Percentiles rank a stretch among this genome's conserved stretches.
Evolutionary conservation across 2,329 filamentous ascomycete species (phyloP).

Genomic region (Aspergillus latus): DNA sequence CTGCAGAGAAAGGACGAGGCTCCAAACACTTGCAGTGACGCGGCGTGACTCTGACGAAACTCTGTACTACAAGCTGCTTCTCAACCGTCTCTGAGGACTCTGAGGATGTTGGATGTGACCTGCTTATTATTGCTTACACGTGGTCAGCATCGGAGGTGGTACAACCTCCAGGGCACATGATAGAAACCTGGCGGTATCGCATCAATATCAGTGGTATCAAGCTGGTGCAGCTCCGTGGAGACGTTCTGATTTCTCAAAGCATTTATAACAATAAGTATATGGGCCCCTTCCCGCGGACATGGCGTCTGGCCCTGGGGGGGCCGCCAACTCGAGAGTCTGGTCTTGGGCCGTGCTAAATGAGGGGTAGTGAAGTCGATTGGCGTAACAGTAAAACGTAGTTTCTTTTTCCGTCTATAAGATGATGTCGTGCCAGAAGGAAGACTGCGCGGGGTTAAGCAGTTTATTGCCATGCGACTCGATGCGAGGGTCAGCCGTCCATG

Average conservation of each 20-base stretch:
- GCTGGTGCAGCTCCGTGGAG: constrained; percentile 9
- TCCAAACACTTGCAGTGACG: background rate
- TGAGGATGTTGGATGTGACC: background rate
- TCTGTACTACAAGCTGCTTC: background rate
- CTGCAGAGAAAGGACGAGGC: background rate
- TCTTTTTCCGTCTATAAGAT: constrained; percentile 10
- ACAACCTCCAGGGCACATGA: background rate
- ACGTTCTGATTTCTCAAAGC: constrained; percentile 6
- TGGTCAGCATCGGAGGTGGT: background rate
- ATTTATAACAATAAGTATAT: constrained; percentile 8
- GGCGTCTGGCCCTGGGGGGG: background rate
- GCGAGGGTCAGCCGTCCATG: constrained; percentile 18
- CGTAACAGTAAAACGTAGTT: background rate
- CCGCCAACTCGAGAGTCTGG: background rate
- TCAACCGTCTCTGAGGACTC: background rate
- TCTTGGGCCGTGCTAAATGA: constrained; percentile 1
- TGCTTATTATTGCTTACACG: constrained; percentile 7
- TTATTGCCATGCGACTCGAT: constrained; percentile 8
- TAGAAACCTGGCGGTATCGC: background rate
- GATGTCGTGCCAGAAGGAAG: constrained; percentile 7
- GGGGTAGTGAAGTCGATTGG: constrained; percentile 6
- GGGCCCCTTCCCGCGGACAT: constrained; percentile 4
- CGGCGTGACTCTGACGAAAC: background rate
- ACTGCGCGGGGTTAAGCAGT: constrained; percentile 17
- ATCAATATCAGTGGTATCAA: background rate